Conservation (phyloP, 140 eudicot genomes). For the Senecio squalidus region DNA sequence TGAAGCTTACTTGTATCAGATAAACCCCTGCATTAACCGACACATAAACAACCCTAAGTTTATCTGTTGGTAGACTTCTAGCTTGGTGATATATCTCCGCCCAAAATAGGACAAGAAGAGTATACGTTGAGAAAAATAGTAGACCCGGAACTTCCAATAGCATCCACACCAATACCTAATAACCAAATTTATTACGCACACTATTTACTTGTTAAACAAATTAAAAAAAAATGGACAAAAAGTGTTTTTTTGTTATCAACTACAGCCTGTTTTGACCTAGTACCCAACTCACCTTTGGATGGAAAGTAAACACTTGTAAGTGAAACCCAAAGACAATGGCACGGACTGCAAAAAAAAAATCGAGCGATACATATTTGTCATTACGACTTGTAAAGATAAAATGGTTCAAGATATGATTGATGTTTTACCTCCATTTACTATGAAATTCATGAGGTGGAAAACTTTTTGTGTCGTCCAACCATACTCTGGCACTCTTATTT, state of each 20-base stretch:
- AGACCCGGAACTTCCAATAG: slow-evolving; percentile 77
- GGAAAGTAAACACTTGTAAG: slow-evolving; percentile 35
- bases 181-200: too few species aligned
- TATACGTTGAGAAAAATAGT: slow-evolving; percentile 77
- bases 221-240: too few species aligned
- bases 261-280: too few species aligned
- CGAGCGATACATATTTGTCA: not conserved
- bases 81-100: slow-evolving; percentile 97
- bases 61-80: slow-evolving; percentile 69
- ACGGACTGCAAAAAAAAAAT: slow-evolving; percentile 43
- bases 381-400: not conserved
- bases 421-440: slow-evolving; percentile 40
- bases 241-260: too few species aligned
- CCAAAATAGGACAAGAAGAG: slow-evolving; percentile 95
- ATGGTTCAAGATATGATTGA: not conserved
- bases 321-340: slow-evolving; percentile 76
- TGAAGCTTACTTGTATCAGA: too few species aligned
- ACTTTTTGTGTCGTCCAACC: too few species aligned
- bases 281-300: slow-evolving; percentile 26
- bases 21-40: slow-evolving; percentile 62
- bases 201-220: too few species aligned
- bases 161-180: slow-evolving; percentile 55
- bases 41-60: slow-evolving; percentile 50
- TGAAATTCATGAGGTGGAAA: too few species aligned
- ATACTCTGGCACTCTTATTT: too few species aligned